phyloP scores from a whole-genome alignment of 1,284 basidiomycete species.

The Ustilago trichophora region DNA sequence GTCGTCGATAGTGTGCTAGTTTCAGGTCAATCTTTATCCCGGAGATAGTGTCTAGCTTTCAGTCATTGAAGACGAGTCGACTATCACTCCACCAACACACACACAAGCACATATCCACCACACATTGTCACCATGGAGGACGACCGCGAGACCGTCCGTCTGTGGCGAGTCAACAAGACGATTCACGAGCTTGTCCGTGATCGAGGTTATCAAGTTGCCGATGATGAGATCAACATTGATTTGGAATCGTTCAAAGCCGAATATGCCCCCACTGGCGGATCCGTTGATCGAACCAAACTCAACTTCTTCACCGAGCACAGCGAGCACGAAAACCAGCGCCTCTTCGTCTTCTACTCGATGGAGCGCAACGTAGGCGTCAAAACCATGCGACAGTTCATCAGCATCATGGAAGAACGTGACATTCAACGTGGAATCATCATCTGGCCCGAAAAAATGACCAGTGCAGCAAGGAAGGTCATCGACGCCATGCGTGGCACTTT shows the following conservation, averaged over 20 bases:
- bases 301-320: slow-evolving; percentile 61
- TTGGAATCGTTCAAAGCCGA: slow-evolving; percentile 74
- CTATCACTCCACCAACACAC: no score
- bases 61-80: no score
- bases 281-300: slow-evolving; percentile 59
- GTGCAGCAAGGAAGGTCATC: slow-evolving; percentile 83
- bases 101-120: no score
- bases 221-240: slow-evolving; percentile 88
- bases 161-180: slow-evolving; percentile 96
- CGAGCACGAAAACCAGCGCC: slow-evolving; percentile 74
- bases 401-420: slow-evolving; percentile 71
- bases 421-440: slow-evolving; percentile 93
- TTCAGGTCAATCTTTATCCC: no score
- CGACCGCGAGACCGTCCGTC: slow-evolving; percentile 71
- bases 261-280: slow-evolving; percentile 69
- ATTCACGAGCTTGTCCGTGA: slow-evolving; percentile 96
- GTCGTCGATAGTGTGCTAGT: no score
- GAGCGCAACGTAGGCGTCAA: slow-evolving; percentile 65
- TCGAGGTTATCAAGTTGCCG: slow-evolving; percentile 81
- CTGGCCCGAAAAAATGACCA: slow-evolving; percentile 94
- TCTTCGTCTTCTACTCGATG: slow-evolving; percentile 86
- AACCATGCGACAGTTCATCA: slow-evolving; percentile 65
- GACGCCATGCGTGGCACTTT: slow-evolving; percentile 74
- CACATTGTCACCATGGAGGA: slow-evolving; percentile 67
- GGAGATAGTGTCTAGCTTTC: no score